Evolutionary conservation across 129 eudicot genomes (phyloP).

Genomic region (Helichrysum umbraculigerum): DNA sequence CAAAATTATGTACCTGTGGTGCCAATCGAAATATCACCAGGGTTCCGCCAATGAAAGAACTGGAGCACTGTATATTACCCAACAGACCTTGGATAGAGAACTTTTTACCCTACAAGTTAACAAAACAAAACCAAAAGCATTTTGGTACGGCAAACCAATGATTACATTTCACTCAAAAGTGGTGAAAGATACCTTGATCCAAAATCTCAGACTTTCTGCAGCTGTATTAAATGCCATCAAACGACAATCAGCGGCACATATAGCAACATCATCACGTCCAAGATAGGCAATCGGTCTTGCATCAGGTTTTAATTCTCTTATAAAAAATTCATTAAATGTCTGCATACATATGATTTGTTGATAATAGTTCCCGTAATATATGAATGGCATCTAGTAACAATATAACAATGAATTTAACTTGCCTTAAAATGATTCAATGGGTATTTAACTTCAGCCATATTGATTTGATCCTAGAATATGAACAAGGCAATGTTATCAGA

Average conservation of each 20-base stretch:
- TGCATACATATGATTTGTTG: slow-evolving; percentile 41
- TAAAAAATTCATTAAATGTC: slow-evolving; percentile 95
- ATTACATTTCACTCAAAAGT: not conserved
- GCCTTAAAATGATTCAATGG: slow-evolving; percentile 93
- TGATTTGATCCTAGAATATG: slow-evolving; percentile 82
- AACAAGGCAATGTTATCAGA: slow-evolving; percentile 9
- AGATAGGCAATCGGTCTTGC: slow-evolving; percentile 66
- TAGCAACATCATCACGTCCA: slow-evolving; percentile 84
- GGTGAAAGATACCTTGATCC: slow-evolving; percentile 74
- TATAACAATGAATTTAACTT: slow-evolving; percentile 17
- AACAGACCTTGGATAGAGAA: slow-evolving; percentile 86
- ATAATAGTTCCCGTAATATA: not conserved
- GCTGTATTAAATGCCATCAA: slow-evolving; percentile 73
- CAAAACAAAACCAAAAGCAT: not conserved
- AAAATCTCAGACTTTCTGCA: slow-evolving; percentile 73
- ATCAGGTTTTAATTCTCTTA: slow-evolving; percentile 88
- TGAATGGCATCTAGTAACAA: not conserved
- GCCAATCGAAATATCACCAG: slow-evolving; percentile 96
- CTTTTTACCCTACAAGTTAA: slow-evolving; percentile 66
- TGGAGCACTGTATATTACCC: slow-evolving; percentile 56
- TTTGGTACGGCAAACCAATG: not conserved
- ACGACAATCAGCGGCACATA: slow-evolving; percentile 97
- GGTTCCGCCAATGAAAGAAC: slow-evolving; percentile 66
- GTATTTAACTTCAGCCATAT: slow-evolving; percentile 77
- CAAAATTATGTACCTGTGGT: slow-evolving; percentile 62